Base-by-base conservation (phyloP, 257 asterid genomes). In the Cordia subcordata region DNA sequence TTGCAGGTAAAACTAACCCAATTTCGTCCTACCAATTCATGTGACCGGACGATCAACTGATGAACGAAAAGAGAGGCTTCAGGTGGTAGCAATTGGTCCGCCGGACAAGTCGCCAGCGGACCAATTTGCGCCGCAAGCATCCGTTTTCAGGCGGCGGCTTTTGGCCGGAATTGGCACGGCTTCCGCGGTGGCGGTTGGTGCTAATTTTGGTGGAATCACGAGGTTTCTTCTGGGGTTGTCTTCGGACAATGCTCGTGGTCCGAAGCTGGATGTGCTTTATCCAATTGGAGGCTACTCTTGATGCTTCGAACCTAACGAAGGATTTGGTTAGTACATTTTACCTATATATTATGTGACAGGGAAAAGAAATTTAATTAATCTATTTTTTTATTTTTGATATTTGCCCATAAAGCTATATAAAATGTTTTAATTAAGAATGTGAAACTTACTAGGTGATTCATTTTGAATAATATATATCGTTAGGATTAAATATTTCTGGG, bases 281-380 rank as follows among this genome's bases (percentile, higher is more conserved):
- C 95, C 96, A 3, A 66, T 91, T 53, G 72, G 81, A 44, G 96
- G 96, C 35, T 91, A 73, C 65, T 65, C 70, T 55, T 82, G 98
- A 19, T 87, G 87, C 72, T 62, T 83, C 18, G 95, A 85, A 44
- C 58, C 82, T 4, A 70, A 60, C 53, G 84, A 80, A 55, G 96
- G 94, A 68, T 87, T 83, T 63, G 97, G 96, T 87, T 10, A 73
- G 94, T 73, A 61, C n/a, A n/a, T n/a, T n/a, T n/a, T n/a, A n/a
- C n/a, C n/a, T n/a, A n/a, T n/a, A n/a, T n/a, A n/a, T n/a, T n/a
- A n/a, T n/a, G n/a, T n/a, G n/a, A n/a, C n/a, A n/a, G n/a, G n/a
- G n/a, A n/a, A n/a, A n/a, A n/a, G n/a, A n/a, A n/a, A n/a, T n/a
- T n/a, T n/a, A n/a, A n/a, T n/a, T n/a, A n/a, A n/a, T n/a, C n/a